These are phyloP conservation scores for Metschnikowia amazonensis DNA, from an alignment of 805 yeast genomes.

Conservation along the genomic window DNA sequence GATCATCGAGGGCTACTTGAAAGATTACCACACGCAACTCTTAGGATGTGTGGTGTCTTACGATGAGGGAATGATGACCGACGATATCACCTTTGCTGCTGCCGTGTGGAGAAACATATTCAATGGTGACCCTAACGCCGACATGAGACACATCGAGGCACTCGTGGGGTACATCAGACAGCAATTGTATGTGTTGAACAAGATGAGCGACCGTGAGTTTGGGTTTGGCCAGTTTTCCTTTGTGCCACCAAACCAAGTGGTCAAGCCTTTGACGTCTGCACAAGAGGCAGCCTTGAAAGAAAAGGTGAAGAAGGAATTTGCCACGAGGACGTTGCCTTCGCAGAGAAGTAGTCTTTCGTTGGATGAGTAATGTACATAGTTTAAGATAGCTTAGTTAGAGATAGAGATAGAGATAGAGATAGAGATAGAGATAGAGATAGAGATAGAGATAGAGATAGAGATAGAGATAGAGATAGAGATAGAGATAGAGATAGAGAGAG, in stretches of 20 bases:
- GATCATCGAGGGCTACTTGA: slow-evolving; percentile 78
- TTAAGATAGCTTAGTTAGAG: background rate
- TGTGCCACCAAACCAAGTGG: slow-evolving; percentile 76
- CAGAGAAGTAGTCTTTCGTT: slow-evolving; percentile 44
- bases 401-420: too few relatives aligned
- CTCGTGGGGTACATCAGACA: slow-evolving; percentile 86
- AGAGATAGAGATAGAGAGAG: too few relatives aligned
- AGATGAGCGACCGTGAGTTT: slow-evolving; percentile 86
- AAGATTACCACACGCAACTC: slow-evolving; percentile 85
- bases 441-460: too few relatives aligned
- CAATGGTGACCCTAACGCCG: slow-evolving; percentile 77
- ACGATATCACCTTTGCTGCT: slow-evolving; percentile 72
- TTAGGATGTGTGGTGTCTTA: slow-evolving; percentile 86
- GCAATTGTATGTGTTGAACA: slow-evolving; percentile 81
- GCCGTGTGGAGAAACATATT: slow-evolving; percentile 90
- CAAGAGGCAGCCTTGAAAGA: slow-evolving; percentile 56
- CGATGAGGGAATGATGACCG: slow-evolving; percentile 84
- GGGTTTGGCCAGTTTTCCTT: slow-evolving; percentile 86
- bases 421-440: too few relatives aligned
- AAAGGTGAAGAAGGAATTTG: slow-evolving; percentile 51
- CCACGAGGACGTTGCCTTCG: slow-evolving; percentile 55
- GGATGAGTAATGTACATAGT: slow-evolving; percentile 31
- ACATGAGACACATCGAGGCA: slow-evolving; percentile 80
- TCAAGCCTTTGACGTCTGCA: slow-evolving; percentile 62
- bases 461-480: too few relatives aligned